Conservation (phyloP, 1,284 basidiomycete genomes). For the Malassezia cuniculi region DNA sequence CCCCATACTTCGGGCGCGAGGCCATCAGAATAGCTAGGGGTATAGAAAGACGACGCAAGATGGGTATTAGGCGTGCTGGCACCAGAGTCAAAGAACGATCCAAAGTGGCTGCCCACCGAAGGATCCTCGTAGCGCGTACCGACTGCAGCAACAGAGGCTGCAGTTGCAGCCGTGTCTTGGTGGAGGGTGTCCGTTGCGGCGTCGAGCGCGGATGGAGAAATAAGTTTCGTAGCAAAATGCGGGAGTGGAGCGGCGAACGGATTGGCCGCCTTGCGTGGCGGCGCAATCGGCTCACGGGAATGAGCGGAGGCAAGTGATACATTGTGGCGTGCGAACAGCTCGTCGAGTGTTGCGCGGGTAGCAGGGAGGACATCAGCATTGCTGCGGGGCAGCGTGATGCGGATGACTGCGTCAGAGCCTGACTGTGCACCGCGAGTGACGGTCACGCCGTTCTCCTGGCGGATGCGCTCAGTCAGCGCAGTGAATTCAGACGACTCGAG, state of each 20-base stretch:
- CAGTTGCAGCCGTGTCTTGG: conserved; percentile 16
- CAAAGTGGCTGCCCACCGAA: conserved; percentile 50
- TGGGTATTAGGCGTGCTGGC: conserved; percentile 14
- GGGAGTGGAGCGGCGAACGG: conserved; percentile 69
- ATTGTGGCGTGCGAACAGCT: conserved; percentile 60
- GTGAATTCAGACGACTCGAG: conserved; percentile 67
- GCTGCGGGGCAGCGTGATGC: conserved; percentile 83
- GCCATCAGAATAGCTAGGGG: conserved; percentile 29
- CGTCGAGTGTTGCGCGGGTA: conserved; percentile 80
- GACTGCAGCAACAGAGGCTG: conserved; percentile 14
- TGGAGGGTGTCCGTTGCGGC: conserved; percentile 36
- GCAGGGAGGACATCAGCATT: conserved; percentile 62
- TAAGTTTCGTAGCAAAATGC: conserved; percentile 86
- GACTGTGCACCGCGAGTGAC: conserved; percentile 44
- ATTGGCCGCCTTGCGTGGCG: too few relatives aligned
- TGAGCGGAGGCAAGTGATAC: conserved; percentile 46
- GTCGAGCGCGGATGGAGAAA: conserved; percentile 20
- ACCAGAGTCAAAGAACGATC: too few relatives aligned
- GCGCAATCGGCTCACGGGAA: conserved; percentile 42
- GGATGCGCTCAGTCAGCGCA: conserved; percentile 71
- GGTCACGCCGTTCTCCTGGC: conserved; percentile 80
- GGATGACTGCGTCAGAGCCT: conserved; percentile 65
- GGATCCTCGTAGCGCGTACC: conserved; percentile 56
- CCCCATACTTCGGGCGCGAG: conserved; percentile 38
- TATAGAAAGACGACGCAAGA: conserved; percentile 29